Evolutionary conservation across 805 yeast genomes (phyloP).

Genomic region (Ogataea corticis): DNA sequence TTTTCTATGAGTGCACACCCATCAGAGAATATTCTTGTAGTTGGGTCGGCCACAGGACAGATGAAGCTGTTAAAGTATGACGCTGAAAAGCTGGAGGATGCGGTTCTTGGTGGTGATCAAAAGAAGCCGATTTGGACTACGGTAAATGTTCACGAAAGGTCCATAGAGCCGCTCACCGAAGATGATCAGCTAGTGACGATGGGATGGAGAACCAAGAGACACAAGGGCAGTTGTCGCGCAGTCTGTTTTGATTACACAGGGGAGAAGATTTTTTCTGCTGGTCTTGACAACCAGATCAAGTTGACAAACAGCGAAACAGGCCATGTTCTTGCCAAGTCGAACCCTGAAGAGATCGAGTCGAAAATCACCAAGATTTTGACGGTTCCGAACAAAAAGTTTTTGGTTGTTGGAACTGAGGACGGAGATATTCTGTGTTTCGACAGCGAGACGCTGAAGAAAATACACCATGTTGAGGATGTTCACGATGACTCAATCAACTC

Average conservation of each 20-base stretch:
- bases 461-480: conserved; percentile 50
- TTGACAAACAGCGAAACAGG: conserved; percentile 73
- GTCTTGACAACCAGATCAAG: conserved; percentile 78
- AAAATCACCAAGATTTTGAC: conserved; percentile 45
- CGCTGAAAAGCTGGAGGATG: conserved; percentile 43
- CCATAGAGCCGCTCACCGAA: conserved; percentile 8
- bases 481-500: conserved; percentile 82
- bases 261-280: conserved; percentile 62
- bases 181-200: conserved; percentile 36
- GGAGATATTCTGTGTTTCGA: conserved; percentile 70
- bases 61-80: conserved; percentile 63
- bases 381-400: conserved; percentile 47
- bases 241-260: conserved; percentile 67
- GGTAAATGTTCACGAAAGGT: conserved; percentile 29
- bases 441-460: conserved; percentile 46
- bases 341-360: conserved; percentile 16
- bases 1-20: conserved; percentile 84
- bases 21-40: conserved; percentile 54
- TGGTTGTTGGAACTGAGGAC: conserved; percentile 65
- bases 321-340: conserved; percentile 60
- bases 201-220: conserved; percentile 85
- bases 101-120: conserved; percentile 7
- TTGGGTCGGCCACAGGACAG: conserved; percentile 85
- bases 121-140: conserved; percentile 37
- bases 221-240: conserved; percentile 83